phyloP scores from a whole-genome alignment of 2,329 filamentous ascomycete genomes.

The Nemania diffusa region DNA sequence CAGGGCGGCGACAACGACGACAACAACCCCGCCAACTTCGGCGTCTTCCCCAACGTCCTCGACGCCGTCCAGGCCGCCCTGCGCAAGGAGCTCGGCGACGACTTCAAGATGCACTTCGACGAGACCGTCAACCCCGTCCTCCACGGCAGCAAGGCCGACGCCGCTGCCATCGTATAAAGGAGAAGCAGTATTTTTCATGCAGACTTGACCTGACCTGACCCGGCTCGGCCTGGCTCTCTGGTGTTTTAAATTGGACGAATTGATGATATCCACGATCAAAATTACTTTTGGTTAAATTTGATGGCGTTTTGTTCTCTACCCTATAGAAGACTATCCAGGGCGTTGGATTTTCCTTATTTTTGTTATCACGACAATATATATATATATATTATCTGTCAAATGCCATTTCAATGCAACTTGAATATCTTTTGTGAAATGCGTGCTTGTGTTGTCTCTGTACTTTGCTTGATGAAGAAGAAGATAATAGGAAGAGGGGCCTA shows the following conservation, averaged over 20 bases:
- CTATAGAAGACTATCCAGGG: slow-evolving; percentile 8
- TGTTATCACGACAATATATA: slow-evolving; percentile 11
- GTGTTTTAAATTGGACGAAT: slow-evolving; percentile 27
- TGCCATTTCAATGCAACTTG: not conserved
- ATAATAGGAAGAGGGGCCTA: no score
- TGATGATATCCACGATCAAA: slow-evolving; percentile 34
- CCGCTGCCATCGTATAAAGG: slow-evolving; percentile 54
- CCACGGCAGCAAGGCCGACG: slow-evolving; percentile 59
- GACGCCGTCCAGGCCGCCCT: slow-evolving; percentile 76
- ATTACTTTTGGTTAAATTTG: not conserved
- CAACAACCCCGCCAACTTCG: slow-evolving; percentile 80
- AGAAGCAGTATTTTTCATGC: not conserved
- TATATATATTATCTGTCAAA: not conserved
- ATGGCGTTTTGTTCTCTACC: slow-evolving; percentile 23
- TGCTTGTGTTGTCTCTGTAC: no score
- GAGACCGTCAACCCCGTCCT: slow-evolving; percentile 76
- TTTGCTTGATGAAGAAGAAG: no score
- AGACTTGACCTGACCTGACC: not conserved
- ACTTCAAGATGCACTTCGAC: slow-evolving; percentile 79
- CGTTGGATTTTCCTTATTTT: slow-evolving; percentile 7
- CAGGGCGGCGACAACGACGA: slow-evolving; percentile 80
- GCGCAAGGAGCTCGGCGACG: slow-evolving; percentile 75
- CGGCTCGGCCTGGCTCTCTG: no score
- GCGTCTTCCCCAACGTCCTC: slow-evolving; percentile 78
- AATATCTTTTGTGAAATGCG: no score